phyloP scores from a whole-genome alignment of 805 yeast species.

The Starmerella gropengiesseri region DNA sequence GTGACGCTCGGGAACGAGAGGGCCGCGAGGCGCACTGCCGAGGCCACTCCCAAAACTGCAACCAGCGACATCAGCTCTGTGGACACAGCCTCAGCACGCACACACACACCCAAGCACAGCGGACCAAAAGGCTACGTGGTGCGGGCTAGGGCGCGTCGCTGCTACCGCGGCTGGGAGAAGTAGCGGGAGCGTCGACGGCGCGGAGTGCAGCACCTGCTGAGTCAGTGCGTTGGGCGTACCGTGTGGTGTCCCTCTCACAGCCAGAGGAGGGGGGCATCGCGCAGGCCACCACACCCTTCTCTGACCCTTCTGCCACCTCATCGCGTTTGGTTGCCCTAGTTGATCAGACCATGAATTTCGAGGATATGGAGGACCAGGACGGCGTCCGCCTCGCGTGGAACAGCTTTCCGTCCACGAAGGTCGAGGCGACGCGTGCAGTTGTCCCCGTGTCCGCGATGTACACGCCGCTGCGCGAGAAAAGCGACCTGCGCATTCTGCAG shows the following conservation, averaged over 20 bases:
- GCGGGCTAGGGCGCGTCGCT: neutral
- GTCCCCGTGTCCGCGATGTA: slow-evolving; percentile 90
- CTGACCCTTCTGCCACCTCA: slow-evolving; percentile 5
- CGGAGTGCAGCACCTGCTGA: too few species aligned
- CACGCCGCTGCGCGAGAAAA: slow-evolving; percentile 80
- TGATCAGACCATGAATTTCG: slow-evolving; percentile 35
- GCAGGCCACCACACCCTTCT: neutral
- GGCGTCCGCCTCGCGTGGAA: slow-evolving; percentile 73
- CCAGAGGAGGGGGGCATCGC: too few species aligned
- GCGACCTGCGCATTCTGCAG: slow-evolving; percentile 62
- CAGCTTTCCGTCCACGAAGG: slow-evolving; percentile 77
- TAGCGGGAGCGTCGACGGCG: neutral
- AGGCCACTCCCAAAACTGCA: neutral
- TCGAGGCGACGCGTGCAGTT: slow-evolving; percentile 81
- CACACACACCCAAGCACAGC: neutral
- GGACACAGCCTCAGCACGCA: neutral
- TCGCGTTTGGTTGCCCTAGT: neutral
- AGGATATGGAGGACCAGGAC: slow-evolving; percentile 49
- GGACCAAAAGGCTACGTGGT: slow-evolving; percentile 1
- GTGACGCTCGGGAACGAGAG: neutral
- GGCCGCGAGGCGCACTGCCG: neutral
- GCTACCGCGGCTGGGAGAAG: neutral
- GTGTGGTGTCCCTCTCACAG: too few species aligned
- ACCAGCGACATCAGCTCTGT: neutral
- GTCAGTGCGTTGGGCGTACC: too few species aligned